Evolutionary conservation across 768 basidiomycete species (phyloP).

Genomic region (Psilocybe sp.): DNA sequence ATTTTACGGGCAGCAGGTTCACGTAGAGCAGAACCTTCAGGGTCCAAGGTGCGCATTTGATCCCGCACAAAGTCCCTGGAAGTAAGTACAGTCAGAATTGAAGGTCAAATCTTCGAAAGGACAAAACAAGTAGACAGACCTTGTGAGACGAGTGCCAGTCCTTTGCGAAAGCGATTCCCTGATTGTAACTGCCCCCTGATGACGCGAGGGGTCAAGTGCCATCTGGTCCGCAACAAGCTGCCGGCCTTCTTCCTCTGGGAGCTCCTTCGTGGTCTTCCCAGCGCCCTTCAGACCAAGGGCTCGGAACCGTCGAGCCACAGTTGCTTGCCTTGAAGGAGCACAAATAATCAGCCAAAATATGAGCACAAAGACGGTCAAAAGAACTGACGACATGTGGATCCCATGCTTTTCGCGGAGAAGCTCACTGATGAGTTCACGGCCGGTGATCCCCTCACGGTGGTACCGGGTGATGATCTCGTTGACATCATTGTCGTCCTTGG

Average conservation of each 20-base stretch:
- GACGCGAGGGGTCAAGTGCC: constrained; percentile 16
- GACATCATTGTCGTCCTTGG: background rate
- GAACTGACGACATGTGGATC: too few species aligned
- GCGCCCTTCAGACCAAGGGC: constrained; percentile 14
- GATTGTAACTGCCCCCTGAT: constrained; percentile 17
- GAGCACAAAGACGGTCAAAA: too few species aligned
- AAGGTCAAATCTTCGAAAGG: too few species aligned
- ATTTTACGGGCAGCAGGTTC: background rate
- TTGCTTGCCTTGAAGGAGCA: constrained; percentile 6
- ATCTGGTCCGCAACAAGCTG: constrained; percentile 22
- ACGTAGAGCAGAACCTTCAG: background rate
- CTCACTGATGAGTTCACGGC: background rate
- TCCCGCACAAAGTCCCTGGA: background rate
- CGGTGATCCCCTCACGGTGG: background rate
- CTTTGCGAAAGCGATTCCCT: constrained; percentile 15
- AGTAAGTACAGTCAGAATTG: too few species aligned
- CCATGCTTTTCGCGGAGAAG: too few species aligned
- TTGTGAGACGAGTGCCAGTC: constrained; percentile 12
- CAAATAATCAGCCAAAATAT: too few species aligned
- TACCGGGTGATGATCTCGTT: background rate
- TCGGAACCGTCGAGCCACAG: constrained; percentile 16
- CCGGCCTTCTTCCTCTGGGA: constrained; percentile 10
- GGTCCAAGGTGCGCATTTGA: background rate
- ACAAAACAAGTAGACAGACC: background rate
- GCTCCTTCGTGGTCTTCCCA: constrained; percentile 11